Evolutionary conservation across 345 rosid genomes (phyloP).

Genomic region (Moringa oleifera): DNA sequence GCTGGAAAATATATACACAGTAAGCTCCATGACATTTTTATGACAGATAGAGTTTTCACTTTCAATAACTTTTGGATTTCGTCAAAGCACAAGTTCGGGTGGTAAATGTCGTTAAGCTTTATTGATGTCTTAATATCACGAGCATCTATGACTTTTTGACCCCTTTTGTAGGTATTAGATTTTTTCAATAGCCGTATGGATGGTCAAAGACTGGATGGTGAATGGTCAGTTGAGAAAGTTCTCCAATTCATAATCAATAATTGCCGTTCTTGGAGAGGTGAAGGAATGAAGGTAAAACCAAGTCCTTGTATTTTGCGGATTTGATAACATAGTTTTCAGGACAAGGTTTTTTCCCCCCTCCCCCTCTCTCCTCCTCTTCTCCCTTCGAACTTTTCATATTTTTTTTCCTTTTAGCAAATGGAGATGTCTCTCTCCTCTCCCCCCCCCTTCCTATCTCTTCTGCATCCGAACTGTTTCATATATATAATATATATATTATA

Average conservation of each 20-base stretch:
- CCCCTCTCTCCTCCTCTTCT: neutral
- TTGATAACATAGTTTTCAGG: neutral
- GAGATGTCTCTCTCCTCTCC: too few relatives aligned
- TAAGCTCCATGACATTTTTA: conserved; percentile 17
- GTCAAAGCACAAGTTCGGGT: neutral
- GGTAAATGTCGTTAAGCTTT: neutral
- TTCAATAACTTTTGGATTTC: neutral
- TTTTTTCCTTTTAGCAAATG: neutral
- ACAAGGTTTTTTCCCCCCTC: neutral
- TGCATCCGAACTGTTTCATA: too few relatives aligned
- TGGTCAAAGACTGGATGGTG: conserved; percentile 73
- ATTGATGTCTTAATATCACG: neutral
- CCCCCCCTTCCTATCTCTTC: too few relatives aligned
- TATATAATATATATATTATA: too few relatives aligned
- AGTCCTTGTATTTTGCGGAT: neutral
- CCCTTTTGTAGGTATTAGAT: conserved; percentile 63
- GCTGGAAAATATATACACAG: conserved; percentile 83
- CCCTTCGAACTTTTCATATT: too few relatives aligned
- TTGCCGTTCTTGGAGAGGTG: conserved; percentile 93
- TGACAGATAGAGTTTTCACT: neutral
- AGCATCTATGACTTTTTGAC: neutral
- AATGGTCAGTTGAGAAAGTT: conserved; percentile 97
- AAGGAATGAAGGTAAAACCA: conserved; percentile 79
- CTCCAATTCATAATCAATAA: conserved; percentile 64
- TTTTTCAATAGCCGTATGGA: conserved; percentile 92